Evolutionary conservation across 2,329 filamentous ascomycete species (phyloP).

Genomic region (Epichloe scottii): DNA sequence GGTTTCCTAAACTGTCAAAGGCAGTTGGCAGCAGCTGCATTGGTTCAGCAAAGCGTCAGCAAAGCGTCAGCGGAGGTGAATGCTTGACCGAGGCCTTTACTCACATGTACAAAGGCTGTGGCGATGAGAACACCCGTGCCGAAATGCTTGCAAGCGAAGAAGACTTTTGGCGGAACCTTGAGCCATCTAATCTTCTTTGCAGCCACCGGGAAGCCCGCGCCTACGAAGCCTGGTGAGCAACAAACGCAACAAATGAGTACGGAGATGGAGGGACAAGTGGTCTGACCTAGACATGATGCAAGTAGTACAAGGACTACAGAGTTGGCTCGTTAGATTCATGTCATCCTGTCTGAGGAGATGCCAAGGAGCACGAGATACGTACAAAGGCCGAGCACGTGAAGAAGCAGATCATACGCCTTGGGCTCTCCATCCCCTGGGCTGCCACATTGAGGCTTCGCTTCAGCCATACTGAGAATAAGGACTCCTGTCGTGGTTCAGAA

Average conservation of each 20-base stretch:
- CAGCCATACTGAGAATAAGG: background rate
- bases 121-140: slow-evolving; percentile 61
- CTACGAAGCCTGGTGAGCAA: slow-evolving; percentile 10
- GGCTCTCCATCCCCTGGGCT: background rate
- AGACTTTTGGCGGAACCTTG: slow-evolving; percentile 42
- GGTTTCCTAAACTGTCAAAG: slow-evolving; percentile 38
- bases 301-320: slow-evolving; percentile 15
- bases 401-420: slow-evolving; percentile 15
- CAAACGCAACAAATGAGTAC: background rate
- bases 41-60: slow-evolving; percentile 4
- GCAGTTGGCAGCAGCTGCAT: slow-evolving; percentile 44
- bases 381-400: slow-evolving; percentile 21
- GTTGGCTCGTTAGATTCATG: background rate
- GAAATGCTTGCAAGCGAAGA: slow-evolving; percentile 54
- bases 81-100: slow-evolving; percentile 8
- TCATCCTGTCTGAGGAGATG: background rate
- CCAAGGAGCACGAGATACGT: slow-evolving; percentile 3
- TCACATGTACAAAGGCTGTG: slow-evolving; percentile 59
- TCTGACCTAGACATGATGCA: slow-evolving; percentile 16
- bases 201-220: slow-evolving; percentile 39
- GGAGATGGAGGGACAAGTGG: background rate
- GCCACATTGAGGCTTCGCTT: slow-evolving; percentile 18
- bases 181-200: slow-evolving; percentile 45
- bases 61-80: background rate
- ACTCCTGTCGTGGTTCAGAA: no score